Base-by-base conservation (phyloP, 768 basidiomycete species). In the Sporobolomyces phaffii region DNA sequence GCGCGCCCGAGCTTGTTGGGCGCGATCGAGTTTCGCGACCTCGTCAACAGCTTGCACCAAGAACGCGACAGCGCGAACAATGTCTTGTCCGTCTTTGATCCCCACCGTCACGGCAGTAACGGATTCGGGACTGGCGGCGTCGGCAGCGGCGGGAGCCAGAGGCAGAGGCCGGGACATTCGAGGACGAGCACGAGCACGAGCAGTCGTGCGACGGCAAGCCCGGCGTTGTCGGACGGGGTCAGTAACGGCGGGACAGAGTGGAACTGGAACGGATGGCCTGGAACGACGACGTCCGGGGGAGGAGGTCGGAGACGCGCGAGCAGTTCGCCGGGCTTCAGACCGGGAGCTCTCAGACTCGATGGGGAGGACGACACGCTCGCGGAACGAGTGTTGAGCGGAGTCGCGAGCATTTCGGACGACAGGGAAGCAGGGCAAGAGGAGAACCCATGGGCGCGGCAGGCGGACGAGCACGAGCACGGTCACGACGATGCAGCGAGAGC, bases 21-120 rank as follows among this genome's bases (percentile, higher is more conserved):
- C 13, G 96, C 96, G 0, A 83, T 99, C 48, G 96, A 99, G 77
- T 99, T 99, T 78, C 83, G 92, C 22, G 87, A 92, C 65, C 88
- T 97, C 28, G 87, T 99, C 26, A 82, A 87, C 15, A 86, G 87
- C 0, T 81, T 99, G 28, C 84, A 85, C 69, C 81, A 81, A 87
- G 14, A 82, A 84, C 3, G 80, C 80, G 28, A 43, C 33, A 48
- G 43, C 34, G 60, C 66, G 14, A 1, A 36, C 43, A 26, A 73
- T 52, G 45, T 67, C 2, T 59, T 68, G 17, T 41, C 62, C 34
- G 59, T 72, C 4, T 68, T 72, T 24, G 65, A 62, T n/a, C n/a
- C n/a, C n/a, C n/a, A n/a, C 47, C 70, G 64, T 17, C 7, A 28
- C 3, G 7, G n/a, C n/a, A n/a, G n/a, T n/a, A n/a, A n/a, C n/a